A percentile compares a stretch with the other conserved stretches of the same genome.
Evolutionary conservation across 768 basidiomycete species (phyloP).

Genomic region (Fomitopsis serialis): DNA sequence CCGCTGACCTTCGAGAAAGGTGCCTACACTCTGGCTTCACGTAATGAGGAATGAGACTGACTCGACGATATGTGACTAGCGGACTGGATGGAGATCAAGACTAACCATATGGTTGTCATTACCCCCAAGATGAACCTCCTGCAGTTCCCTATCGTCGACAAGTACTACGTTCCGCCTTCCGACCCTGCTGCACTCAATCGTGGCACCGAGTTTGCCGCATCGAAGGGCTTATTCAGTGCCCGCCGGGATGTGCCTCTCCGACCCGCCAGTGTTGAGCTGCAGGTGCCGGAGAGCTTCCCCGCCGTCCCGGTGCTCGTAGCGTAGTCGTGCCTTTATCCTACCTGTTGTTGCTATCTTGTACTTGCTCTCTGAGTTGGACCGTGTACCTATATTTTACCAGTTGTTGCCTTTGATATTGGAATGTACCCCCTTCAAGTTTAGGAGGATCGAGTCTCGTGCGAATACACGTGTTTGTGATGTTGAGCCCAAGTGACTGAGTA

Average conservation of each 20-base stretch:
- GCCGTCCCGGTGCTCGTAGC: constrained; percentile 7
- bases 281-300: constrained; percentile 2
- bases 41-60: neutral
- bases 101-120: constrained; percentile 92
- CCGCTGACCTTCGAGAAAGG: constrained; percentile 96
- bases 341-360: neutral
- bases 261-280: too few relatives aligned
- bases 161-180: constrained; percentile 85
- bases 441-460: too few relatives aligned
- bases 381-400: too few relatives aligned
- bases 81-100: constrained; percentile 99
- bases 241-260: constrained; percentile 30
- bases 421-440: too few relatives aligned
- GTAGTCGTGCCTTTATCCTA: neutral
- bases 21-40: constrained; percentile 22
- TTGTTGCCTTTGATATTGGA: too few relatives aligned
- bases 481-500: too few relatives aligned
- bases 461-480: neutral
- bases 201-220: constrained; percentile 78
- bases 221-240: constrained; percentile 77
- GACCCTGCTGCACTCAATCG: constrained; percentile 68
- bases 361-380: too few relatives aligned
- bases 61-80: constrained; percentile 35
- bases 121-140: constrained; percentile 94
- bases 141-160: constrained; percentile 91